Evolutionary conservation across 1,139 yeast genomes (phyloP).

Genomic region (Saccharomyces pastorianus): DNA sequence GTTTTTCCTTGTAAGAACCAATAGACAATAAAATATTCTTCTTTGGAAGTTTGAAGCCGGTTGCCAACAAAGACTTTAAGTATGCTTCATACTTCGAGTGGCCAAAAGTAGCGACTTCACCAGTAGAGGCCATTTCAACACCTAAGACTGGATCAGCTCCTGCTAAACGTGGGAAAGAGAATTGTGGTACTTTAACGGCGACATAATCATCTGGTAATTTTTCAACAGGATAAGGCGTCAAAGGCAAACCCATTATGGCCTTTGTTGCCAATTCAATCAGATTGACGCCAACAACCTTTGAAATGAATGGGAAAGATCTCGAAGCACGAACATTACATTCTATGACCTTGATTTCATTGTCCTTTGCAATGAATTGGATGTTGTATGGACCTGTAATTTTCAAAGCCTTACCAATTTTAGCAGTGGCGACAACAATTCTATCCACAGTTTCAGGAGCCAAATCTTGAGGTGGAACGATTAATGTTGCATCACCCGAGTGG

Average conservation of each 20-base stretch:
- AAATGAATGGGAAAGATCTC: conserved; percentile 96
- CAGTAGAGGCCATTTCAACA: conserved; percentile 99
- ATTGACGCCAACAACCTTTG: conserved; percentile 95
- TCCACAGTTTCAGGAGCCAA: conserved; percentile 84
- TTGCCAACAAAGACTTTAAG: conserved; percentile 84
- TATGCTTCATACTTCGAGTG: conserved; percentile 95
- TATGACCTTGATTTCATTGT: conserved; percentile 89
- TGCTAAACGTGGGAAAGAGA: conserved; percentile 92
- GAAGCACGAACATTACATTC: conserved; percentile 99
- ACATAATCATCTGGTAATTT: conserved; percentile 88
- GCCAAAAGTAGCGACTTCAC: conserved; percentile 98
- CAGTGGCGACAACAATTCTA: conserved; percentile 90
- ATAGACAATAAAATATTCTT: conserved; percentile 88
- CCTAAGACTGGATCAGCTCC: conserved; percentile 99
- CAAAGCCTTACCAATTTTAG: conserved; percentile 90
- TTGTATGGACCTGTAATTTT: conserved; percentile 97
- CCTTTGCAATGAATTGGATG: conserved; percentile 90
- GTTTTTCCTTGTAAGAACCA: conserved; percentile 97
- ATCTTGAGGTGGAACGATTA: conserved; percentile 95
- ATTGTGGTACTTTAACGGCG: conserved; percentile 96
- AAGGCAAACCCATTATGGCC: conserved; percentile 85
- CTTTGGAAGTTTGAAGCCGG: conserved; percentile 93
- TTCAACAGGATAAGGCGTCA: conserved; percentile 82
- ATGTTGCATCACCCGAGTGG: conserved; percentile 98
- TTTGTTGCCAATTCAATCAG: conserved; percentile 96